Conservation (phyloP, 371 early-diverging fungal species). For the Mycotypha africana region DNA sequence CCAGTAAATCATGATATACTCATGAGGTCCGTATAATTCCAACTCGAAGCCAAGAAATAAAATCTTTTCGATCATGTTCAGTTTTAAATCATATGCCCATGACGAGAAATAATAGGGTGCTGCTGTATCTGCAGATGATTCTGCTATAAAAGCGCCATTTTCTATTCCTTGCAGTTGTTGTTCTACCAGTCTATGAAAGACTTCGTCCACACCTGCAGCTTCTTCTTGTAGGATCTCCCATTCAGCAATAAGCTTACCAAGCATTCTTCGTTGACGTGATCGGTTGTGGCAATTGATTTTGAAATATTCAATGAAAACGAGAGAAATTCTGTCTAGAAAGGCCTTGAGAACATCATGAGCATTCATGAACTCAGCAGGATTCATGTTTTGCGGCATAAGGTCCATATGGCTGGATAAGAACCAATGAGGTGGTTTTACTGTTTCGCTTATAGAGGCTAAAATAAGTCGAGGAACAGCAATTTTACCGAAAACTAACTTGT, state of each 20-base stretch:
- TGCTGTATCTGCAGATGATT: not conserved
- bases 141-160: not conserved
- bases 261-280: constrained; percentile 61
- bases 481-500: constrained; percentile 31
- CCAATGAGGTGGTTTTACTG: constrained; percentile 24
- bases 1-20: constrained; percentile 65
- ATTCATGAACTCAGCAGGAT: constrained; percentile 8
- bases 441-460: constrained; percentile 23
- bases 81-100: constrained; percentile 70
- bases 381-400: constrained; percentile 5
- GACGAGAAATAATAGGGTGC: constrained; percentile 60
- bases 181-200: no score
- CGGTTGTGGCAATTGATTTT: constrained; percentile 68
- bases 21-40: constrained; percentile 63
- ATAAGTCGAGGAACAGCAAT: constrained; percentile 15
- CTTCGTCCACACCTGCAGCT: constrained; percentile 23
- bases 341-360: constrained; percentile 16
- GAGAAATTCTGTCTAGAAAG: constrained; percentile 30
- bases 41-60: constrained; percentile 67
- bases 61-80: constrained; percentile 53
- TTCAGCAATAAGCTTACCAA: constrained; percentile 51
- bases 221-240: constrained; percentile 69
- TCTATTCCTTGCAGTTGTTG: not conserved
- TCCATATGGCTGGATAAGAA: constrained; percentile 18
- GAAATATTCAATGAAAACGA: constrained; percentile 52